Conservation (phyloP, 2,329 filamentous ascomycete genomes). For the Claviceps sorghi region DNA sequence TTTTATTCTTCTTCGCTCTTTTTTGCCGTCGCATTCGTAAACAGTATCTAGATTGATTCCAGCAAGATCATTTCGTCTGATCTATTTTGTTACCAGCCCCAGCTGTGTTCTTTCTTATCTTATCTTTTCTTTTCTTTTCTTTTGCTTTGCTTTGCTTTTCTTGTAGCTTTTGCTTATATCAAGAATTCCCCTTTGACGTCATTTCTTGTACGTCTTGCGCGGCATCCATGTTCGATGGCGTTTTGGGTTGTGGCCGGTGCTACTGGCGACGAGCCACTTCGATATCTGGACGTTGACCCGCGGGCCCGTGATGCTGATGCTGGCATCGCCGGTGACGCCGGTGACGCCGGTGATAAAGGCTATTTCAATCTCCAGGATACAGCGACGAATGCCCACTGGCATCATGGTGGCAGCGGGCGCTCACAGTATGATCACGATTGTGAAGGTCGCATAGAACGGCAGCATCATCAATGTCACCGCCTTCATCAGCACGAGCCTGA, state of each 20-base stretch:
- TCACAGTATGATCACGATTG: neutral
- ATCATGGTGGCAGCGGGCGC: neutral
- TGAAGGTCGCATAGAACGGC: neutral
- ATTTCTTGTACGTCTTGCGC: neutral
- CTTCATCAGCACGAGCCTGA: conserved; percentile 3
- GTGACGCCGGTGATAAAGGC: neutral
- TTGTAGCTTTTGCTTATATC: neutral
- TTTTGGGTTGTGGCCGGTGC: conserved; percentile 24
- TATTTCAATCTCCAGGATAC: neutral
- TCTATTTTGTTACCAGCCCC: neutral
- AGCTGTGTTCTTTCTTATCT: neutral
- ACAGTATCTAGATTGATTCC: neutral
- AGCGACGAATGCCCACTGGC: neutral
- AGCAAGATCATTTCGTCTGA: neutral
- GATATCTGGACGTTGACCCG: conserved; percentile 9
- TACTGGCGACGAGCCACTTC: conserved; percentile 13
- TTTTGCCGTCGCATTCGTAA: neutral
- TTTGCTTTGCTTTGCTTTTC: neutral
- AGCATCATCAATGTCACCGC: neutral
- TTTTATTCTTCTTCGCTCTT: neutral
- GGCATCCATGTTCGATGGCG: conserved; percentile 22
- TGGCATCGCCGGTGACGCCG: neutral
- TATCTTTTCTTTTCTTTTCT: neutral
- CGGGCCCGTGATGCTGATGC: neutral
- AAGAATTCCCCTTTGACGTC: neutral